Percentiles rank a stretch among this genome's conserved stretches.
Evolutionary conservation across 2,329 filamentous ascomycete genomes (phyloP).

Genomic region (Xylogone sp.): DNA sequence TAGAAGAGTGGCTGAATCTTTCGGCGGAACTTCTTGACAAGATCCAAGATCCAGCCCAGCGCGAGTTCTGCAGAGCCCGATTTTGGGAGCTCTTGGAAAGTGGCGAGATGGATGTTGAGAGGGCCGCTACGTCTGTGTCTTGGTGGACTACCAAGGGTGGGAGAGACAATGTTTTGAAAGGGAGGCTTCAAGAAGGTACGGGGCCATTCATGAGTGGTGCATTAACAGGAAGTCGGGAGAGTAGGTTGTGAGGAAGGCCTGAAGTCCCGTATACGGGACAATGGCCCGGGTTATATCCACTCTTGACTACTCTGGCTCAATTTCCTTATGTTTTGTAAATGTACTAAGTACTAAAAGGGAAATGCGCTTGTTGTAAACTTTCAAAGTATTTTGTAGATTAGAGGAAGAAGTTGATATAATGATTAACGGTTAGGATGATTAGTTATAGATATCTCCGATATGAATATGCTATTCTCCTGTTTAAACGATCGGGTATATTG

Average conservation of each 20-base stretch:
- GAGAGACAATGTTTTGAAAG: slow-evolving; percentile 23
- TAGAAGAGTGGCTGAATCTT: slow-evolving; percentile 65
- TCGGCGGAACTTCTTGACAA: slow-evolving; percentile 55
- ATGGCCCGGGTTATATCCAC: too few relatives aligned
- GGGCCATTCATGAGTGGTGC: slow-evolving; percentile 27
- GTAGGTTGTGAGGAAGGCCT: slow-evolving; percentile 15
- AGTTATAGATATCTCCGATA: too few relatives aligned
- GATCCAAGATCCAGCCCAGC: slow-evolving; percentile 51
- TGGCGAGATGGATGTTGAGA: slow-evolving; percentile 69
- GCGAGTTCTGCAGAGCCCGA: slow-evolving; percentile 52
- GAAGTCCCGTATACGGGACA: too few relatives aligned
- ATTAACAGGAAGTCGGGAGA: slow-evolving; percentile 13
- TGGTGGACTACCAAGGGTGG: slow-evolving; percentile 61
- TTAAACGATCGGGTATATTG: too few relatives aligned
- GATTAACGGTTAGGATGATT: too few relatives aligned
- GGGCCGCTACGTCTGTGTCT: slow-evolving; percentile 59
- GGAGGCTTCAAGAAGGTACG: slow-evolving; percentile 4
- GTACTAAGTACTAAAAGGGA: too few relatives aligned
- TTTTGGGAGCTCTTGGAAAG: slow-evolving; percentile 63
- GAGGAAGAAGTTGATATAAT: too few relatives aligned
- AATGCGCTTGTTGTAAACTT: too few relatives aligned
- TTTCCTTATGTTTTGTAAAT: too few relatives aligned
- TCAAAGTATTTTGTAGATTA: too few relatives aligned
- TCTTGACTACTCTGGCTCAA: too few relatives aligned
- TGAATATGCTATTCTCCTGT: too few relatives aligned